These are phyloP conservation scores for Alternaria angustiovoidea DNA, from an alignment of 2,329 filamentous ascomycete genomes.

Conservation along the genomic window DNA sequence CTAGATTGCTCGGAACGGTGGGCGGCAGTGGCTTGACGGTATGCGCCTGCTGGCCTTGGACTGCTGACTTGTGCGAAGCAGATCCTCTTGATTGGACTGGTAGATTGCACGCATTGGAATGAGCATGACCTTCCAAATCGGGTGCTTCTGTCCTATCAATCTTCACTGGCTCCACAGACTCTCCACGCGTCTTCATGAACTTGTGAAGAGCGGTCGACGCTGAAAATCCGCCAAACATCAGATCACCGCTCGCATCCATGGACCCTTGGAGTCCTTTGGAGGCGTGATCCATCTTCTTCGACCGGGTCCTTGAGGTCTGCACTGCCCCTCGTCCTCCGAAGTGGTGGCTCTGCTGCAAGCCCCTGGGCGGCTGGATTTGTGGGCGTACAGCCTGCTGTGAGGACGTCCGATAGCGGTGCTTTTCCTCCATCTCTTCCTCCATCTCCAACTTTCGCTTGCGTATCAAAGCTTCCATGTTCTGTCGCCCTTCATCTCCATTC, in stretches of 20 bases:
- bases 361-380: background rate
- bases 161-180: slow-evolving; percentile 8
- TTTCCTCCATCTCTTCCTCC: slow-evolving; percentile 21
- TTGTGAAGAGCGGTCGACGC: slow-evolving; percentile 56
- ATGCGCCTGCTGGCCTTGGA: background rate
- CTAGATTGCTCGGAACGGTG: slow-evolving; percentile 23
- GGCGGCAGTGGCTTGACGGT: slow-evolving; percentile 16
- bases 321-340: background rate
- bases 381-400: background rate
- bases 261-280: background rate
- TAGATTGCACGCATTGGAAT: background rate
- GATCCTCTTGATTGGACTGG: background rate
- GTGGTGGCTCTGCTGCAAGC: slow-evolving; percentile 1
- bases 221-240: slow-evolving; percentile 53
- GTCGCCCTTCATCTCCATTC: slow-evolving; percentile 24
- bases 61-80: background rate
- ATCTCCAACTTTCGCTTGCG: slow-evolving; percentile 48
- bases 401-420: background rate
- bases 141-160: background rate
- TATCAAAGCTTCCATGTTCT: slow-evolving; percentile 50
- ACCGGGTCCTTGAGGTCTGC: background rate
- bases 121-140: background rate
- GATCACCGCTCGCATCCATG: slow-evolving; percentile 17
- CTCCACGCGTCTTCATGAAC: slow-evolving; percentile 61
- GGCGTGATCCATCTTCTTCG: background rate